A percentile compares a stretch with the other conserved stretches of the same genome.
phyloP scores from a whole-genome alignment of 176 grass and related monocot species.

The Thinopyrum elongatum region DNA sequence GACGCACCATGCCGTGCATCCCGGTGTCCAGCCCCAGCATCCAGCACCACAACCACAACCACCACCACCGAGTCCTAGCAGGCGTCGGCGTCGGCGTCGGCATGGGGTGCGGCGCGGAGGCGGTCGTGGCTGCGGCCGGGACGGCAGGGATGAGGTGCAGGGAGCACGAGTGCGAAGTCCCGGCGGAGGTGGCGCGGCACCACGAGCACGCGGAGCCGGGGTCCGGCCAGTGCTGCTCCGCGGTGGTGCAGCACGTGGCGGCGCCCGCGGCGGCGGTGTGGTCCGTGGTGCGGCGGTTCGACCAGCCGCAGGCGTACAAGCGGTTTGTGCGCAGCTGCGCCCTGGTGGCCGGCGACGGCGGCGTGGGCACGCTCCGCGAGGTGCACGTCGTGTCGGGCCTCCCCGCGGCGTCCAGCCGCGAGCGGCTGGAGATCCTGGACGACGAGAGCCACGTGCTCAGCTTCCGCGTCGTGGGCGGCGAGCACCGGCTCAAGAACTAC shows the following conservation, averaged over 20 bases:
- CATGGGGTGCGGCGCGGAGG: constrained; percentile 33
- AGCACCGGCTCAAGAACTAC: constrained; percentile 88
- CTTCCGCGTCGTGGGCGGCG: constrained; percentile 91
- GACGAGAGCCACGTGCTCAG: constrained; percentile 90
- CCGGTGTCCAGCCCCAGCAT: constrained; percentile 54
- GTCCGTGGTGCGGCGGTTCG: constrained; percentile 92
- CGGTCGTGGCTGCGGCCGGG: background rate
- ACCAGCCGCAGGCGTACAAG: constrained; percentile 92
- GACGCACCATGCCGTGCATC: constrained; percentile 61
- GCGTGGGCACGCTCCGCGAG: constrained; percentile 85
- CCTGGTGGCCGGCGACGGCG: constrained; percentile 71
- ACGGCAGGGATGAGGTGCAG: constrained; percentile 9
- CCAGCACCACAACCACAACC: constrained; percentile 38
- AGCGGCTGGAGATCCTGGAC: constrained; percentile 92
- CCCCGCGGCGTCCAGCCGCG: constrained; percentile 75
- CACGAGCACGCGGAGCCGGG: constrained; percentile 60
- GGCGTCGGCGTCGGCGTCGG: constrained; percentile 20
- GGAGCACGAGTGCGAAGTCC: constrained; percentile 55
- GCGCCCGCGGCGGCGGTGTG: constrained; percentile 72
- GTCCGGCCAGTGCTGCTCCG: constrained; percentile 76
- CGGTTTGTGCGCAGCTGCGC: constrained; percentile 87
- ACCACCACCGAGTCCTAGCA: constrained; percentile 35
- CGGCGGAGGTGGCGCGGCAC: constrained; percentile 65
- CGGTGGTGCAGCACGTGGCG: constrained; percentile 74
- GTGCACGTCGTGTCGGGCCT: constrained; percentile 89